Conservation (phyloP, 139 green algal genomes). For the Axilococcus clingmanii region DNA sequence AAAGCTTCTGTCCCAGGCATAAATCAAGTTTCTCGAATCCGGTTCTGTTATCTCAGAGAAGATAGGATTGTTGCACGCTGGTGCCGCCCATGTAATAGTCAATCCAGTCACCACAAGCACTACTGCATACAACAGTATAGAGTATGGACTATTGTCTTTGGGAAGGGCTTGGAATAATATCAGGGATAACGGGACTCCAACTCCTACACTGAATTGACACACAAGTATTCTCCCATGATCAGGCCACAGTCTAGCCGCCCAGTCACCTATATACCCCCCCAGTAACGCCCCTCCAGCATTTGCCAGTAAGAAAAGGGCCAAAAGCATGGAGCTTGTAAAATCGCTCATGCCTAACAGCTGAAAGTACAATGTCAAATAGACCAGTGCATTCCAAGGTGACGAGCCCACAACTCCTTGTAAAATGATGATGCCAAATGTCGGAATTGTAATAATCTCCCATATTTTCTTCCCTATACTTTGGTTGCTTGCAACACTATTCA, state of each 20-base stretch:
- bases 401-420: slow-evolving; percentile 40
- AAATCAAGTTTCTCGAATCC: slow-evolving; percentile 48
- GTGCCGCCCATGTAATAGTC: slow-evolving; percentile 28
- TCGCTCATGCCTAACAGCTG: slow-evolving; percentile 54
- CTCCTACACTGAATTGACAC: slow-evolving; percentile 38
- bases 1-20: slow-evolving; percentile 74
- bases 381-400: slow-evolving; percentile 43
- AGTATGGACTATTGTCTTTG: not conserved
- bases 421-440: slow-evolving; percentile 35
- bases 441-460: slow-evolving; percentile 12
- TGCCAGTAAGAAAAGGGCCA: slow-evolving; percentile 32
- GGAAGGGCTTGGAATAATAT: slow-evolving; percentile 21
- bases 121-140: slow-evolving; percentile 18
- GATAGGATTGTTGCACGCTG: slow-evolving; percentile 54
- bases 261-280: slow-evolving; percentile 46
- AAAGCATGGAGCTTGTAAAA: slow-evolving; percentile 11
- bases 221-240: slow-evolving; percentile 35
- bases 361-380: slow-evolving; percentile 54
- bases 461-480: slow-evolving; percentile 5
- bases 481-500: not conserved
- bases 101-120: slow-evolving; percentile 25
- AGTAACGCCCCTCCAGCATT: slow-evolving; percentile 41
- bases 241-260: slow-evolving; percentile 26
- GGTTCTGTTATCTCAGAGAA: slow-evolving; percentile 46
- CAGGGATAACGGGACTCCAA: slow-evolving; percentile 23